Conservation (phyloP, 2,329 filamentous ascomycete genomes). For the Botrytis tulipae region DNA sequence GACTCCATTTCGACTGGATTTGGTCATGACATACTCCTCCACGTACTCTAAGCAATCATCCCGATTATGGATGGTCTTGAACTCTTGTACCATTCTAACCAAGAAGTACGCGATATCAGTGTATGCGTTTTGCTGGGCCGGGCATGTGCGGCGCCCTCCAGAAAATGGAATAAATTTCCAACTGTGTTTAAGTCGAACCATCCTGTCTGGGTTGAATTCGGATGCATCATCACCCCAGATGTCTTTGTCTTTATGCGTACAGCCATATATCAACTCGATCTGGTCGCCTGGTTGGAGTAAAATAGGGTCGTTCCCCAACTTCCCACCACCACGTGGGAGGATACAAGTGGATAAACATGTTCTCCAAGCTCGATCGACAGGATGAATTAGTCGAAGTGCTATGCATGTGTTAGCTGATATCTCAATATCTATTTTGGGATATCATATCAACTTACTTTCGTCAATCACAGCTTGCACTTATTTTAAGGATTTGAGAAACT, state of each 20-base stretch:
- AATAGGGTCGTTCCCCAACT: conserved; percentile 32
- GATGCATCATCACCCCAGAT: conserved; percentile 42
- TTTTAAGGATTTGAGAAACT: conserved; percentile 50
- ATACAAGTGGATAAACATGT: conserved; percentile 14
- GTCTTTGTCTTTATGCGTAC: conserved; percentile 42
- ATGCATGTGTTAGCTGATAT: conserved; percentile 7
- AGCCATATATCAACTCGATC: conserved; percentile 24
- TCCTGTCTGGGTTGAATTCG: conserved; percentile 43
- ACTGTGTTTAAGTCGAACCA: conserved; percentile 41
- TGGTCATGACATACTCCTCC: conserved; percentile 9
- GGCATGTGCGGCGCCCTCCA: conserved; percentile 12
- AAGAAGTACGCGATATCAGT: conserved; percentile 10
- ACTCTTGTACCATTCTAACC: conserved; percentile 13
- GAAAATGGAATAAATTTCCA: conserved; percentile 20
- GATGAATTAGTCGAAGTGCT: conserved; percentile 38
- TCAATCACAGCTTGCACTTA: conserved; percentile 56
- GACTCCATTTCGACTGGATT: conserved; percentile 13
- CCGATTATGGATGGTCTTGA: conserved; percentile 13
- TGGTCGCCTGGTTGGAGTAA: conserved; percentile 30
- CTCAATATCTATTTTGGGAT: not conserved
- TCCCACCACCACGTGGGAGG: conserved; percentile 34
- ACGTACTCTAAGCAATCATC: conserved; percentile 14
- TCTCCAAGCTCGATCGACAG: conserved; percentile 38
- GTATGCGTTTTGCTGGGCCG: conserved; percentile 18
- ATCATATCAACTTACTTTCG: conserved; percentile 47